Evolutionary conservation across 768 basidiomycete species (phyloP).

Genomic region (Daedaleopsis sinensis): DNA sequence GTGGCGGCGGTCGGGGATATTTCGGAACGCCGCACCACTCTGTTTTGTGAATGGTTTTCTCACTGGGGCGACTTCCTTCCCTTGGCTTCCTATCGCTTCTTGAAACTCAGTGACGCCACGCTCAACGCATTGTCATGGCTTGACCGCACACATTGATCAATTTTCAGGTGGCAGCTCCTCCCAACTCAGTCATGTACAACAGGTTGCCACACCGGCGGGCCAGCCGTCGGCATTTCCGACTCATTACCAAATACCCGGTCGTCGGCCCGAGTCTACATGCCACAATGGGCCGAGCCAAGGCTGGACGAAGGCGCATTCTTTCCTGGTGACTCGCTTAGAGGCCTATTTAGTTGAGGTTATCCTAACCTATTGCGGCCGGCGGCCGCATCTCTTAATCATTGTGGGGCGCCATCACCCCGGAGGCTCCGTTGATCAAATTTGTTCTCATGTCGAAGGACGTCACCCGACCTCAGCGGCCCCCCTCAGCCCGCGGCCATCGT

Average conservation of each 20-base stretch:
- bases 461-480: not conserved
- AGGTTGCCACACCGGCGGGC: too few relatives aligned
- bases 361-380: not conserved
- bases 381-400: not conserved
- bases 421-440: not conserved
- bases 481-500: not conserved
- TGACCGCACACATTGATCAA: too few relatives aligned
- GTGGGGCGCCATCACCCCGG: not conserved
- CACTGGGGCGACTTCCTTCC: not conserved
- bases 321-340: not conserved
- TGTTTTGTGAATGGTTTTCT: not conserved
- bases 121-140: too few relatives aligned
- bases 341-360: not conserved
- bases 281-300: not conserved
- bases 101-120: not conserved
- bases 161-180: too few relatives aligned
- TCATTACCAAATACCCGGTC: not conserved
- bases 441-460: not conserved
- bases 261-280: not conserved
- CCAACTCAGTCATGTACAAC: too few relatives aligned
- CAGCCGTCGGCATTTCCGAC: not conserved
- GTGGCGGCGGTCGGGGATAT: not conserved
- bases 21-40: not conserved
- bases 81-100: not conserved
- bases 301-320: not conserved